Evolutionary conservation across 352 stramenopile genomes (phyloP).

Genomic region (Phytophthora cactorum): DNA sequence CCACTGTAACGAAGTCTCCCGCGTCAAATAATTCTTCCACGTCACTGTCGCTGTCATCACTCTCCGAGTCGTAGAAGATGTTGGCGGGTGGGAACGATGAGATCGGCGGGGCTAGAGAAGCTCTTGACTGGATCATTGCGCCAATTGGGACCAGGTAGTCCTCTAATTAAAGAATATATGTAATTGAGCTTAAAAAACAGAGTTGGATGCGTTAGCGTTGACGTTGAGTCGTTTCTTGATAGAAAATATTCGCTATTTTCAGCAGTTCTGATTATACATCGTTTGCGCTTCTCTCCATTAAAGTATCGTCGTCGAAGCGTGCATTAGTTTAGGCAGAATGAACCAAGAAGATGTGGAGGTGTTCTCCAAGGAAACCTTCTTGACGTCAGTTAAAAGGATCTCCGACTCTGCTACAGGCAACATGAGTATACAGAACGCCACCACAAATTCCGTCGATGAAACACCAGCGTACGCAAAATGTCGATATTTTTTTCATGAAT

Average conservation of each 20-base stretch:
- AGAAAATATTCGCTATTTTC: slow-evolving; percentile 32
- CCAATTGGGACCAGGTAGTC: background rate
- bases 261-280: slow-evolving; percentile 20
- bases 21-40: slow-evolving; percentile 45
- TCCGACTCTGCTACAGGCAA: slow-evolving; percentile 25
- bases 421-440: slow-evolving; percentile 13
- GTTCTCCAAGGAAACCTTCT: slow-evolving; percentile 85
- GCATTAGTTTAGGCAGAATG: slow-evolving; percentile 32
- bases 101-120: slow-evolving; percentile 31
- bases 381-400: slow-evolving; percentile 71
- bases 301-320: no score
- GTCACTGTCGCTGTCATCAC: slow-evolving; percentile 38
- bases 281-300: no score
- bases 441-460: slow-evolving; percentile 42
- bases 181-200: no score
- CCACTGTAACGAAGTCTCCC: slow-evolving; percentile 49
- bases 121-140: slow-evolving; percentile 10
- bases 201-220: background rate
- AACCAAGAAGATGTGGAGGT: slow-evolving; percentile 63
- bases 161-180: no score
- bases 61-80: slow-evolving; percentile 40
- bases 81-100: slow-evolving; percentile 38
- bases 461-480: slow-evolving; percentile 43
- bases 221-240: slow-evolving; percentile 29
- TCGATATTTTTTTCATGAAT: background rate